Percentiles rank a stretch among this genome's conserved stretches.
Evolutionary conservation across 257 asterid species (phyloP).

Genomic region (Solanum pimpinellifolium): DNA sequence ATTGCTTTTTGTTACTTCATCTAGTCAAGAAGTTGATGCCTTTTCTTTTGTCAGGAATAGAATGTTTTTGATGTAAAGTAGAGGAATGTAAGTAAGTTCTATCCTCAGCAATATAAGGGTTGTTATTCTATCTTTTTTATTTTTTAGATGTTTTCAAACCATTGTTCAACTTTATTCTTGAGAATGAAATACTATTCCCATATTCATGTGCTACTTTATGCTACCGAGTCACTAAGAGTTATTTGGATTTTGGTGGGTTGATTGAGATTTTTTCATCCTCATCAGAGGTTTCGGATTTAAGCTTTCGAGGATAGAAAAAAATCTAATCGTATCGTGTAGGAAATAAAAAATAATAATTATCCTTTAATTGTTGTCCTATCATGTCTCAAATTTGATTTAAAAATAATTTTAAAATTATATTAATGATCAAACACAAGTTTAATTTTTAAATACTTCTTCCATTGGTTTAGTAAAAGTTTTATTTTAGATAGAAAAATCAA

Average conservation of each 20-base stretch:
- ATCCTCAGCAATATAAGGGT: neutral
- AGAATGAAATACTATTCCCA: neutral
- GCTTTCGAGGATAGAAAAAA: too few species aligned
- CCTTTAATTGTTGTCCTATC: neutral
- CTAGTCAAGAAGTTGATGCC: neutral
- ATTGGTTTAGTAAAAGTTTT: too few species aligned
- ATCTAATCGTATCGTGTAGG: neutral
- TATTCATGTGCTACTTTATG: neutral
- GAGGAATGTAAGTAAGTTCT: neutral
- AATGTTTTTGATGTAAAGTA: neutral
- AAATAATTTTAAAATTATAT: too few species aligned
- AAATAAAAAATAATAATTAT: too few species aligned
- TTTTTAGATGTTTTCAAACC: neutral
- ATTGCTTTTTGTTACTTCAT: neutral
- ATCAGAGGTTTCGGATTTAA: neutral
- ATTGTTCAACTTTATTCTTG: neutral
- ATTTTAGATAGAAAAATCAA: too few species aligned
- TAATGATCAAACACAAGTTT: neutral
- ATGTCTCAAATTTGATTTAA: neutral
- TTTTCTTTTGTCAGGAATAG: neutral
- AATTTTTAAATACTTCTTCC: neutral
- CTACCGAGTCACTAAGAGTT: neutral
- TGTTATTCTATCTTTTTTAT: neutral
- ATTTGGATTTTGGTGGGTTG: neutral
- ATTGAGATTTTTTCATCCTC: neutral